Evolutionary conservation across 371 early-diverging fungal genomes (phyloP), one percentile per base, ranked within the genome.

Genomic region (Mortierella sp.): DNA sequence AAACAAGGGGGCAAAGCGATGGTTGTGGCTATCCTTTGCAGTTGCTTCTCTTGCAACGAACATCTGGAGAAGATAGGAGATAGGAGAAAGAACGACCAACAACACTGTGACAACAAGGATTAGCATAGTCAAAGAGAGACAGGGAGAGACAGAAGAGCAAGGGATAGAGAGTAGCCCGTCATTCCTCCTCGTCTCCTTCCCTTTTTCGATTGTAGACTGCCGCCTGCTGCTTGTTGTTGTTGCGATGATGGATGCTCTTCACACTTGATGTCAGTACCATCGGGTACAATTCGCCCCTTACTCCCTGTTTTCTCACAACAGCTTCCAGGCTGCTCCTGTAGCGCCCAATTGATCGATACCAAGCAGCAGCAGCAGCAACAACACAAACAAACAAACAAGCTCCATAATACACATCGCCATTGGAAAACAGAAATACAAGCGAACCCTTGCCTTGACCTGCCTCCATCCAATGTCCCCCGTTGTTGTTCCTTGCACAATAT

Each of bases 261-360:
- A 50, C 50, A 3, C 50, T 67, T 37, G 24, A 40, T 37, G 67
- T 37, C 43, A 40, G 34, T 5, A 34, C 26, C 31, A 24, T n/a
- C n/a, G 24, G n/a, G 28, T 11, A 61, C 34, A 61, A 16, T 19
- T 34, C 16, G 8, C 37, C 21, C 61, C 67, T 24, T 24, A 67
- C 24, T 40, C 67, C 43, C 5, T 67, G 16, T 21, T 67, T 14
- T 64, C 37, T 53, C 48, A 13, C 48, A 5, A 8, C 14, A 11
- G 24, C 24, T 61, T 40, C 26, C 19, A 3, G n/a, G n/a, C n/a
- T n/a, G n/a, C n/a, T n/a, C n/a, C n/a, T n/a, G n/a, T n/a, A n/a
- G n/a, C n/a, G n/a, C n/a, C n/a, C n/a, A n/a, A n/a, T 67, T 37
- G 34, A 40, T 67, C 67, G 67, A 67, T 67, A 67, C 21, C 67